phyloP scores from a whole-genome alignment of 305 asterid species.

The Euphrasia arctica region DNA sequence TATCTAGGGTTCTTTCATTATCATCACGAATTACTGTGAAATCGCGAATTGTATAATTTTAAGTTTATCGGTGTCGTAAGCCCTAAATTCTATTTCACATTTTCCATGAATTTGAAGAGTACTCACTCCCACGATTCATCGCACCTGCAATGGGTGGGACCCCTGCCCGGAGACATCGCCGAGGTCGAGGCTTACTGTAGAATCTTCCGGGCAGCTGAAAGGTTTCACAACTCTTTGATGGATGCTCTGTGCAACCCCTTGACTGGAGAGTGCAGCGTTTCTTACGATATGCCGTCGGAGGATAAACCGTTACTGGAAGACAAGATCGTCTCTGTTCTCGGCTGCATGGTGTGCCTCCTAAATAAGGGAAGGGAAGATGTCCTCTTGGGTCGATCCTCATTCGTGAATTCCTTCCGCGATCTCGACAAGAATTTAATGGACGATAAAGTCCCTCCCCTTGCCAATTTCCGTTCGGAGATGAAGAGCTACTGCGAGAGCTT shows the following conservation, averaged over 20 bases:
- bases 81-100: constrained; percentile 26
- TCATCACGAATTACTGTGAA: constrained; percentile 6
- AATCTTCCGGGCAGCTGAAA: constrained; percentile 93
- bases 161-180: constrained; percentile 95
- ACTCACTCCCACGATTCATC: constrained; percentile 48
- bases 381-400: constrained; percentile 71
- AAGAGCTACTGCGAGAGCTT: constrained; percentile 96
- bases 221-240: constrained; percentile 87
- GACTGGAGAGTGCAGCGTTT: constrained; percentile 90
- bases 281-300: constrained; percentile 77
- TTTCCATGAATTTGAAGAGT: constrained; percentile 42
- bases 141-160: constrained; percentile 77
- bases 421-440: constrained; percentile 52
- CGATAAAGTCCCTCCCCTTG: constrained; percentile 83
- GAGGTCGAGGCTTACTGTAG: constrained; percentile 99
- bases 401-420: constrained; percentile 59
- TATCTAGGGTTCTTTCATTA: constrained; percentile 19
- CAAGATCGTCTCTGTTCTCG: constrained; percentile 89
- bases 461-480: constrained; percentile 90
- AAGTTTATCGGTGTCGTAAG: background rate
- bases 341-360: constrained; percentile 95
- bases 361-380: constrained; percentile 97
- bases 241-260: constrained; percentile 84
- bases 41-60: background rate
- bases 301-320: constrained; percentile 80